Conservation (phyloP, 305 asterid species). For the Rubia peregrina region DNA sequence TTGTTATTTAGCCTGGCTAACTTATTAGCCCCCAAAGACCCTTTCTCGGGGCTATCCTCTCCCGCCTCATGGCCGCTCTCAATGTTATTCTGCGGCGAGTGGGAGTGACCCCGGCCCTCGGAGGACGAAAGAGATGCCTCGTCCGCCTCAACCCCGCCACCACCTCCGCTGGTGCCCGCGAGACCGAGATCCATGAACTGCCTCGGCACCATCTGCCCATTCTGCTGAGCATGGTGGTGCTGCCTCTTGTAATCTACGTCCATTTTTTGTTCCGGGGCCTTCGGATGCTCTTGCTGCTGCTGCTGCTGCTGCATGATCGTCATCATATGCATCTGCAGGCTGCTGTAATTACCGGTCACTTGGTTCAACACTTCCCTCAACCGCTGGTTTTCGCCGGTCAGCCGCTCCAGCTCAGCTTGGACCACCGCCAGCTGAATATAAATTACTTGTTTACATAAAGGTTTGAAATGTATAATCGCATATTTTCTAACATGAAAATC, state of each 20-base stretch:
- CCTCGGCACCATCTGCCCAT: conserved; percentile 24
- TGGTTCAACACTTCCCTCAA: conserved; percentile 44
- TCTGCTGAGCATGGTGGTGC: not conserved
- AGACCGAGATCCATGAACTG: conserved; percentile 76
- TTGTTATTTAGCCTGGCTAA: conserved; percentile 24
- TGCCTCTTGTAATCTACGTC: conserved; percentile 2
- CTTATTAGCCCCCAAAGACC: conserved; percentile 37
- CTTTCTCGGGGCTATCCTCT: conserved; percentile 33
- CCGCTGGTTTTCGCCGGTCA: conserved; percentile 46
- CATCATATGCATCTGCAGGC: conserved; percentile 40
- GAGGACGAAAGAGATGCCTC: conserved; percentile 42
- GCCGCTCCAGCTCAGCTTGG: conserved; percentile 56
- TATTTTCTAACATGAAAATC: not conserved
- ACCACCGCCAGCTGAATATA: conserved; percentile 32
- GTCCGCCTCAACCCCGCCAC: conserved; percentile 27
- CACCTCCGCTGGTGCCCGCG: conserved; percentile 17
- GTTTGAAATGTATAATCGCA: no score
- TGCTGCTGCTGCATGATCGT: conserved; percentile 51
- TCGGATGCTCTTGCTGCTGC: conserved; percentile 18
- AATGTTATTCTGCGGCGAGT: conserved; percentile 23
- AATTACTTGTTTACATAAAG: no score
- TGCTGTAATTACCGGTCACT: conserved; percentile 33
- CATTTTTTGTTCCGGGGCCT: not conserved
- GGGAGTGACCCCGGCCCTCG: conserved; percentile 33
- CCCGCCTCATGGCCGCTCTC: conserved; percentile 17